Percentiles rank a stretch among this genome's conserved stretches.
Conservation (phyloP, 2,329 filamentous ascomycete species). For the Stagonosporopsis chrysanthemi region DNA sequence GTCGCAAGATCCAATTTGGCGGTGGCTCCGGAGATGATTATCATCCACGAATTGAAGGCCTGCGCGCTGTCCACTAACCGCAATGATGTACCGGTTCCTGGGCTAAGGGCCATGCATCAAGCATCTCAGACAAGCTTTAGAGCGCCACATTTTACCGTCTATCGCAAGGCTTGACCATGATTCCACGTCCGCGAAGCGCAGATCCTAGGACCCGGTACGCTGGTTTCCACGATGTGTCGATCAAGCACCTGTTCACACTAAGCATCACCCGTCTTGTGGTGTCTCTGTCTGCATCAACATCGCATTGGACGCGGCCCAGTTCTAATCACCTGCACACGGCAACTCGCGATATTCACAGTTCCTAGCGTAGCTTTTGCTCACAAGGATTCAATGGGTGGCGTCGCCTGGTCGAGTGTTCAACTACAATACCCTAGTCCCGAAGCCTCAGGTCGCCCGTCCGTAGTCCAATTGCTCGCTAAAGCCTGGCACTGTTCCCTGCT, state of each 20-base stretch:
- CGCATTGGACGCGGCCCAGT: too few species aligned
- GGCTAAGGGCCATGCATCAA: not conserved
- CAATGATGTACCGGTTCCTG: not conserved
- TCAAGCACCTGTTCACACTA: not conserved
- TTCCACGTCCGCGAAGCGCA: not conserved
- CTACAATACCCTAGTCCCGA: too few species aligned
- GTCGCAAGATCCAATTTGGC: too few species aligned
- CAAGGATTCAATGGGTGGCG: too few species aligned
- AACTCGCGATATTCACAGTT: too few species aligned
- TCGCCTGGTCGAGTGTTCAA: too few species aligned
- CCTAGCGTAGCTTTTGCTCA: not conserved
- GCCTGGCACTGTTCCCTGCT: too few species aligned
- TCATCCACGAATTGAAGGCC: slow-evolving; percentile 7
- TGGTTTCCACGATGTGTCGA: not conserved
- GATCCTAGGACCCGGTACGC: slow-evolving; percentile 6
- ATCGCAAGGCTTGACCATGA: slow-evolving; percentile 3
- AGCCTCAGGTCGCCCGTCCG: not conserved
- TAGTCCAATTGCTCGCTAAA: not conserved
- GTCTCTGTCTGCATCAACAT: not conserved
- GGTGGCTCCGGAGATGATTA: not conserved
- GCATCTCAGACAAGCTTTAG: slow-evolving; percentile 8
- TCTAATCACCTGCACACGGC: too few species aligned
- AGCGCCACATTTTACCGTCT: slow-evolving; percentile 7
- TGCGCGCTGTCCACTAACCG: not conserved
- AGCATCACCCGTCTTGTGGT: not conserved